These are phyloP conservation scores for Eremochloa ophiuroides DNA, from an alignment of 176 grass and related monocot species.

Conservation along the genomic window DNA sequence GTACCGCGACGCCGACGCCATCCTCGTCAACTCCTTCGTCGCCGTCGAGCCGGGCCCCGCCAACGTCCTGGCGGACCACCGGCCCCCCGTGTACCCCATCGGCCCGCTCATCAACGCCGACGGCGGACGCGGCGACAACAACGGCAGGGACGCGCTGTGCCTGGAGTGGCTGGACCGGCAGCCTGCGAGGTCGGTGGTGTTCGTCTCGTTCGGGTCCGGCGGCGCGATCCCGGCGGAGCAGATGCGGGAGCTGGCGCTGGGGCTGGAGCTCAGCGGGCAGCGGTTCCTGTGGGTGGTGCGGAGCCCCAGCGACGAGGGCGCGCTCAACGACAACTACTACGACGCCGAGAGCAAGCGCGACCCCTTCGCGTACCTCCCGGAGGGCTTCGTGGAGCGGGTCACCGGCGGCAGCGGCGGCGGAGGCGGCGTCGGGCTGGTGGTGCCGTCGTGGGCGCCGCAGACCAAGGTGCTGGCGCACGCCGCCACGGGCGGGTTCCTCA, in stretches of 20 bases:
- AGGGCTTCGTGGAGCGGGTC: constrained; percentile 24
- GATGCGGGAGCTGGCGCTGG: constrained; percentile 49
- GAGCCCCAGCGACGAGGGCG: constrained; percentile 42
- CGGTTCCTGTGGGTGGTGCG: constrained; percentile 65
- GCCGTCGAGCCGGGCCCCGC: constrained; percentile 43
- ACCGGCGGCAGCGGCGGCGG: background rate
- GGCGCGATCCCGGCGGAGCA: constrained; percentile 23
- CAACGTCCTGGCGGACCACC: constrained; percentile 1
- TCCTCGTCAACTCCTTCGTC: constrained; percentile 71
- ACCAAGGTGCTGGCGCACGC: constrained; percentile 31
- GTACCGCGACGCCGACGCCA: constrained; percentile 38
- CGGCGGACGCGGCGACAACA: too few relatives aligned
- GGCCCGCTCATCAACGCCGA: constrained; percentile 34
- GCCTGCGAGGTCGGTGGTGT: constrained; percentile 39
- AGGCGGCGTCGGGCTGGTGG: constrained; percentile 11
- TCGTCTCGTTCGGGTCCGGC: constrained; percentile 58
- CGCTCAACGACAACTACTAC: constrained; percentile 39
- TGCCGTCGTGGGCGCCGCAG: constrained; percentile 48
- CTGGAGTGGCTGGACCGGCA: constrained; percentile 59
- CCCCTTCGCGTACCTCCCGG: constrained; percentile 33
- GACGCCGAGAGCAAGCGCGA: constrained; percentile 39
- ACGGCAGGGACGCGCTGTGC: constrained; percentile 12
- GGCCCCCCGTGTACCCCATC: constrained; percentile 30
- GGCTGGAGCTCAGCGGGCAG: constrained; percentile 50
- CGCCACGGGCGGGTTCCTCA: constrained; percentile 54